Evolutionary conservation across 371 early-diverging fungal genomes (phyloP).

Genomic region (Mucor racemosus): DNA sequence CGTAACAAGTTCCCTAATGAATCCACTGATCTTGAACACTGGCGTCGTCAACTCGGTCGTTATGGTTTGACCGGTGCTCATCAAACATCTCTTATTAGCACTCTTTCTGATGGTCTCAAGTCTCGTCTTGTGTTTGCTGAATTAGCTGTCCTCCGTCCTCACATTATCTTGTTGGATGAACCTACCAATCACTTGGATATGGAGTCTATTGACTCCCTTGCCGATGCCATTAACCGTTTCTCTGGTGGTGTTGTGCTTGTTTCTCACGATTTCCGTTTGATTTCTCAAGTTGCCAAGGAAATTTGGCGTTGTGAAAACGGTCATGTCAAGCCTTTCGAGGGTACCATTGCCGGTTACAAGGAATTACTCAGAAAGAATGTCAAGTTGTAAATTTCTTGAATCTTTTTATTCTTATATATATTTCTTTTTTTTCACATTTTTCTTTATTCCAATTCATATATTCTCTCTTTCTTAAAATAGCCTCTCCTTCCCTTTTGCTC

Average conservation of each 20-base stretch:
- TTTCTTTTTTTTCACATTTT: not conserved
- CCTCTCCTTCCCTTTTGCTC: not conserved
- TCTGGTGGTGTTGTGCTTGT: slow-evolving; percentile 98
- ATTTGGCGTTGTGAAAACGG: slow-evolving; percentile 96
- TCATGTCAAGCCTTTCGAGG: slow-evolving; percentile 75
- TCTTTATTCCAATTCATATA: slow-evolving; percentile 8
- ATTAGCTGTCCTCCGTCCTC: slow-evolving; percentile 88
- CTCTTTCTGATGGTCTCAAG: slow-evolving; percentile 94
- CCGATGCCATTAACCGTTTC: slow-evolving; percentile 94
- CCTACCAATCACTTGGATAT: slow-evolving; percentile 95
- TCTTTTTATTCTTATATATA: slow-evolving; percentile 8
- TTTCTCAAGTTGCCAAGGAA: slow-evolving; percentile 94
- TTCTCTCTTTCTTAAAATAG: not conserved
- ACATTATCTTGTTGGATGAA: slow-evolving; percentile 98
- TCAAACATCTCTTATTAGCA: slow-evolving; percentile 89
- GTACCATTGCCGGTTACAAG: slow-evolving; percentile 91
- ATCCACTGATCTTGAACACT: slow-evolving; percentile 60
- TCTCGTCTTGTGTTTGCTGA: slow-evolving; percentile 96
- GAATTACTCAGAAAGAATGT: slow-evolving; percentile 79
- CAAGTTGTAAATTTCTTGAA: slow-evolving; percentile 55
- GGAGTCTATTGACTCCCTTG: slow-evolving; percentile 96
- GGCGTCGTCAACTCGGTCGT: slow-evolving; percentile 91
- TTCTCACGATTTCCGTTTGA: slow-evolving; percentile 98
- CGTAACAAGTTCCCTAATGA: slow-evolving; percentile 78
- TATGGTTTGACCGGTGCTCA: slow-evolving; percentile 94